Evolutionary conservation across 148 eudicot species (phyloP), one percentile per base, ranked within the genome.

Genomic region (Selenicereus undatus): DNA sequence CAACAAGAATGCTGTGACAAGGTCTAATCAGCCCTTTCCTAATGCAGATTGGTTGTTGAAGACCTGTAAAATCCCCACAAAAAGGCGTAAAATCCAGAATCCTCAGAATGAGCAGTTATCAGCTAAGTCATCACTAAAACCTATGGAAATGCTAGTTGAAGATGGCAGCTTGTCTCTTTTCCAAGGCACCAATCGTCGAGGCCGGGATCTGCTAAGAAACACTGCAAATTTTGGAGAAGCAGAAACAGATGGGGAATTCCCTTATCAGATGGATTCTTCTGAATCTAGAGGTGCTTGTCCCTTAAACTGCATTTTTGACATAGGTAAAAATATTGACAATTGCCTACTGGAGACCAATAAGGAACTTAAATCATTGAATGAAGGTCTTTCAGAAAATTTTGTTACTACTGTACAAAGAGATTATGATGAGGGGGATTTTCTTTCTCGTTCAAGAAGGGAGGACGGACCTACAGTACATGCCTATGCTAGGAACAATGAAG

Each of bases 21-120:
- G 43, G 32, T 64, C 45, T 73, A 21, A 78, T 82, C 24, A 36
- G 68, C 74, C 76, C 78, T 22, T 71, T 75, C 82, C 39, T 52
- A 51, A 78, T 77, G 81, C 86, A 90, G 91, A 83, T 89, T 79
- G 88, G 84, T 83, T 82, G 85, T 84, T 85, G 64, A 86, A 50
- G 48, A 76, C 81, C 36, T 78, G 79, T 83, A 82, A 79, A 85
- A 73, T 43, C 74, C 71, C 86, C 43, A 86, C 82, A 71, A 92
- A 93, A 84, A 88, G 89, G 85, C 80, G 87, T 83, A 81, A 73
- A 88, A 78, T 76, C 66, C 82, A 84, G 76, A 84, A 78, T 56
- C 39, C 56, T 74, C 81, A 82, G 76, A 74, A 80, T 62, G 76
- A 66, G 71, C 73, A 77, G 75, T 74, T 75, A 82, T 70, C 86